phyloP scores from a whole-genome alignment of 176 grass and related monocot species.

The Triticum dicoccoides region DNA sequence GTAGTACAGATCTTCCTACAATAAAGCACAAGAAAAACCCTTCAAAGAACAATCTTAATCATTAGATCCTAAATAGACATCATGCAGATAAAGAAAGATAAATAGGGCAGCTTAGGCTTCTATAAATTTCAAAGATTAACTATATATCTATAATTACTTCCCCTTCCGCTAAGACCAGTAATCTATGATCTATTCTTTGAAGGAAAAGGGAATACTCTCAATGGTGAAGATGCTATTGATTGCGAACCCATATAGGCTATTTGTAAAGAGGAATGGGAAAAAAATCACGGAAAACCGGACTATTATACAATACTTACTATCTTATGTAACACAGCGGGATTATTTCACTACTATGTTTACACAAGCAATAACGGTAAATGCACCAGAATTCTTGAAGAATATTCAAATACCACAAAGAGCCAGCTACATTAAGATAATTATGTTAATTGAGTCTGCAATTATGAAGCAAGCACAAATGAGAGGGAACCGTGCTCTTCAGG shows the following conservation, averaged over 20 bases:
- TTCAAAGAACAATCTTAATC: conserved; percentile 1
- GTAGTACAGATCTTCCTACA: conserved; percentile 97
- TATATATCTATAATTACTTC: neutral
- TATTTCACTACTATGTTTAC: neutral
- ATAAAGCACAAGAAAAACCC: conserved; percentile 11
- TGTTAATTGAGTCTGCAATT: neutral
- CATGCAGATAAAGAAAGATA: conserved; percentile 4
- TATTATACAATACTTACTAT: neutral
- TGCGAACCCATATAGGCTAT: neutral
- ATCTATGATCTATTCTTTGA: neutral
- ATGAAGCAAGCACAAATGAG: neutral
- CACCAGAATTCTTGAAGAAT: neutral
- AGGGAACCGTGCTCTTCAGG: neutral
- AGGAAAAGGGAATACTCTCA: neutral
- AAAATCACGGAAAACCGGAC: neutral
- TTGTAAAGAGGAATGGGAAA: neutral
- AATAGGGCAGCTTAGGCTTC: neutral
- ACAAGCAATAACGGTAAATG: neutral
- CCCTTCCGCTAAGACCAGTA: no score
- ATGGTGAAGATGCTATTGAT: neutral
- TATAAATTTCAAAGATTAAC: neutral
- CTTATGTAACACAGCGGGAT: neutral
- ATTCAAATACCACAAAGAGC: neutral
- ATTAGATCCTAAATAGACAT: conserved; percentile 11
- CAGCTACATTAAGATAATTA: neutral